Evolutionary conservation across 2,329 filamentous ascomycete species (phyloP).

Genomic region (Stemphylium beticola): DNA sequence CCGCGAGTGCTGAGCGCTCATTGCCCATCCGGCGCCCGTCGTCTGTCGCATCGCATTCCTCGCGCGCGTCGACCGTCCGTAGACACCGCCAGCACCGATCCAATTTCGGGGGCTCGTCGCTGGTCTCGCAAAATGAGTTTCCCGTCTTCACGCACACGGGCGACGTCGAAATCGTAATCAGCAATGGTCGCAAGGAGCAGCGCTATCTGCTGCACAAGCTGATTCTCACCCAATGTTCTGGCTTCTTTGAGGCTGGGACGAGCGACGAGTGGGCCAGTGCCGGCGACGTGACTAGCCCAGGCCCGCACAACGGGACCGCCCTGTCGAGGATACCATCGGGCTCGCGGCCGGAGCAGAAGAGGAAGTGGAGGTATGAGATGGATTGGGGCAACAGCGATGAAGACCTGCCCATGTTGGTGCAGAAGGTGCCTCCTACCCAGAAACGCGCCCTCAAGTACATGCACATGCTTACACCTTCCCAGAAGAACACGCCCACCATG

Average conservation of each 20-base stretch:
- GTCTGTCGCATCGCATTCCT: slow-evolving; percentile 64
- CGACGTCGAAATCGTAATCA: slow-evolving; percentile 88
- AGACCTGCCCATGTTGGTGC: slow-evolving; percentile 86
- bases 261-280: slow-evolving; percentile 75
- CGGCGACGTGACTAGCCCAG: slow-evolving; percentile 33
- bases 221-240: slow-evolving; percentile 87
- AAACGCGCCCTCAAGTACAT: background rate
- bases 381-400: slow-evolving; percentile 73
- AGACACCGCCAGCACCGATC: slow-evolving; percentile 81
- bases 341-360: slow-evolving; percentile 54
- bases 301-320: slow-evolving; percentile 37
- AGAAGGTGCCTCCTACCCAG: slow-evolving; percentile 63
- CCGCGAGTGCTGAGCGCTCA: slow-evolving; percentile 58
- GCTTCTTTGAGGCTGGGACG: slow-evolving; percentile 89
- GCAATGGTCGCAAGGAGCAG: slow-evolving; percentile 72
- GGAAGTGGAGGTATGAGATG: slow-evolving; percentile 85
- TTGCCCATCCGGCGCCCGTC: slow-evolving; percentile 66
- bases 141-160: slow-evolving; percentile 88
- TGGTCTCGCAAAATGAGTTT: slow-evolving; percentile 85
- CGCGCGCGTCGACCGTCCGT: slow-evolving; percentile 61
- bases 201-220: slow-evolving; percentile 86
- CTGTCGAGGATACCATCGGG: slow-evolving; percentile 51
- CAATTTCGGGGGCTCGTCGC: slow-evolving; percentile 72
- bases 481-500: slow-evolving; percentile 55
- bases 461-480: slow-evolving; percentile 20